Evolutionary conservation across 306 rosid genomes (phyloP), one percentile per base, ranked within the genome.

Genomic region (Pyrus bretschneideri): DNA sequence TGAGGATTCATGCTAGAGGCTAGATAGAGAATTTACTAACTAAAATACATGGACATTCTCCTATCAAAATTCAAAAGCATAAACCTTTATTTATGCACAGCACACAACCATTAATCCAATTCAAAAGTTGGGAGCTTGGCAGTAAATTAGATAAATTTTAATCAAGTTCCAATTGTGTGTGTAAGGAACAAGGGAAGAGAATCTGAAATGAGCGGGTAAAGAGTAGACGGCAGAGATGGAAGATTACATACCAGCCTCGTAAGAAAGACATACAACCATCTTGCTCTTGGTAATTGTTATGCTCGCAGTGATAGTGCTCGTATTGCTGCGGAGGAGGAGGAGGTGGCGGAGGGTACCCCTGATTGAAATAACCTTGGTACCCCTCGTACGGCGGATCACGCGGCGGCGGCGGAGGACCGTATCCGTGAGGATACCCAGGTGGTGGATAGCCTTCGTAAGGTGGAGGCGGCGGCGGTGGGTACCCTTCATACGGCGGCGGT

Each of bases 331-430:
- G 86, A 6, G 82, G 91, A 12, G 85, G 86, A 21, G 86, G 86
- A 8, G 83, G 87, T 1, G 91, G 91, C 3, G 86, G 87, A 22
- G 86, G 88, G 73, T 87, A 88, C 2, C 89, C 91, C 13, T 81
- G 85, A 12, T 75, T 85, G 81, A 91, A 93, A 83, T 93, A 93
- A 8, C 88, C 93, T 57, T 93, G 98, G 71, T 93, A 93, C 9
- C 91, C 91, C 35, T 89, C 87, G 80, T 87, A 81, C 60, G 83
- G 87, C 5, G 90, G 92, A 57, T 42, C 68, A 31, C 40, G 84
- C 19, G 25, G 89, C 0, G 74, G 77, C 35, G 76, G 67, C 2
- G 69, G 69, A 0, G 77, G 77, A 4, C 59, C 77, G 59, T 76
- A 76, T 2, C 84, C 82, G 17, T 76, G 84, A 65, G 81, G 70